These are phyloP conservation scores for Dichotomopilus funicola DNA, from an alignment of 2,329 filamentous ascomycete genomes.

Conservation along the genomic window DNA sequence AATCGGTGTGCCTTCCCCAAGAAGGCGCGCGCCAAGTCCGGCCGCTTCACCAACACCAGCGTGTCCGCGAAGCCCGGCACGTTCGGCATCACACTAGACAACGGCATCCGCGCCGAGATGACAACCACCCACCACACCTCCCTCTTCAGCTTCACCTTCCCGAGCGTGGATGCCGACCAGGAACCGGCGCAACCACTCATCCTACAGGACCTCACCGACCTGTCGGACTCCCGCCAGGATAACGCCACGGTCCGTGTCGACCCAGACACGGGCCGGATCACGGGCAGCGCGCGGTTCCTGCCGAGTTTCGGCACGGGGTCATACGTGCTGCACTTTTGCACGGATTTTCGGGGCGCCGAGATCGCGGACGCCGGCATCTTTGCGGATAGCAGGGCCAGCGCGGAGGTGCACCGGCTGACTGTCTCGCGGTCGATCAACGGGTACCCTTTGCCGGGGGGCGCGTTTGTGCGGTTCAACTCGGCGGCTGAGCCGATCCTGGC, in stretches of 20 bases:
- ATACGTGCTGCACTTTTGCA: slow-evolving; percentile 59
- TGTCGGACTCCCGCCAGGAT: slow-evolving; percentile 53
- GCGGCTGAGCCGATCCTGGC: slow-evolving; percentile 48
- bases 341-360: slow-evolving; percentile 55
- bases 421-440: slow-evolving; percentile 45
- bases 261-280: slow-evolving; percentile 50
- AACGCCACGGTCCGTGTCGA: slow-evolving; percentile 53
- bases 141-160: slow-evolving; percentile 61
- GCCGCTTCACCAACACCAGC: slow-evolving; percentile 42
- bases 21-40: slow-evolving; percentile 33
- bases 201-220: slow-evolving; percentile 58
- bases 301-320: slow-evolving; percentile 60
- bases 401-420: slow-evolving; percentile 40
- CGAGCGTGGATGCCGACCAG: slow-evolving; percentile 32
- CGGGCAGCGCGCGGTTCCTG: slow-evolving; percentile 53
- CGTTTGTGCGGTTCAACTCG: slow-evolving; percentile 55
- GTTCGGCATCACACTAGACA: slow-evolving; percentile 55
- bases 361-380: slow-evolving; percentile 58
- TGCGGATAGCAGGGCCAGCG: slow-evolving; percentile 48
- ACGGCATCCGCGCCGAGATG: slow-evolving; percentile 57
- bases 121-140: slow-evolving; percentile 60
- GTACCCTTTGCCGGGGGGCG: slow-evolving; percentile 53
- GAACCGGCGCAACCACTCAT: slow-evolving; percentile 50
- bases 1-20: slow-evolving; percentile 56
- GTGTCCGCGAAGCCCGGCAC: slow-evolving; percentile 57